phyloP scores from a whole-genome alignment of 495 filamentous ascomycete species.

The Haplographium delicatum region DNA sequence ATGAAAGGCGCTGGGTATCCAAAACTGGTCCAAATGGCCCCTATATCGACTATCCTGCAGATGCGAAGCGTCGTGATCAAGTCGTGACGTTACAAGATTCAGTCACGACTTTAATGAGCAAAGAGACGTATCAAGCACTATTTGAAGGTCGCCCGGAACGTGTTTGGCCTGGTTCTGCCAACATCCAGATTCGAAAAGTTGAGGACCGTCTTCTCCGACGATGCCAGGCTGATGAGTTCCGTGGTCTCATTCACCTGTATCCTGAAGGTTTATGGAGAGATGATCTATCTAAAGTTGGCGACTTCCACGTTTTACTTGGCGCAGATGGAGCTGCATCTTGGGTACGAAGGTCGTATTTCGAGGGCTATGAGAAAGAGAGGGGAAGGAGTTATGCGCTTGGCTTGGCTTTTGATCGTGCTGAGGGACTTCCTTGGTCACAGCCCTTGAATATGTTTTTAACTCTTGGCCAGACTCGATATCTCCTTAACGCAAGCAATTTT shows the following conservation, averaged over 20 bases:
- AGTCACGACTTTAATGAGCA: slow-evolving; percentile 29
- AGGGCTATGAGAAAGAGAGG: slow-evolving; percentile 36
- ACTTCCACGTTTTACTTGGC: slow-evolving; percentile 35
- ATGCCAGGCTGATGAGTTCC: slow-evolving; percentile 30
- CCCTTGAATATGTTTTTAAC: slow-evolving; percentile 37
- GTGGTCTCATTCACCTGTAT: slow-evolving; percentile 31
- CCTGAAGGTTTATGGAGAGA: slow-evolving; percentile 30
- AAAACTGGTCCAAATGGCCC: neutral
- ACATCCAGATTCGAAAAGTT: slow-evolving; percentile 31
- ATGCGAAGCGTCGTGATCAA: slow-evolving; percentile 4
- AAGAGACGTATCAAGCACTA: neutral
- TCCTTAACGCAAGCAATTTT: slow-evolving; percentile 34
- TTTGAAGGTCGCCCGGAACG: slow-evolving; percentile 1
- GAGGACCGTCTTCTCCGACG: slow-evolving; percentile 34
- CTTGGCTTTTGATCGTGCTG: slow-evolving; percentile 32
- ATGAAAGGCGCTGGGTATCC: slow-evolving; percentile 4
- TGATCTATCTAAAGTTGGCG: slow-evolving; percentile 31
- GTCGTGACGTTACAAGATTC: slow-evolving; percentile 4
- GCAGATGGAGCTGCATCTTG: slow-evolving; percentile 34
- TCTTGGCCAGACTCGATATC: slow-evolving; percentile 34
- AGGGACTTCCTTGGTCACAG: slow-evolving; percentile 34
- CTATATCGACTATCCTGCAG: slow-evolving; percentile 6
- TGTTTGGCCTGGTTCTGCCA: slow-evolving; percentile 5
- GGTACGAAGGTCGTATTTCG: slow-evolving; percentile 31
- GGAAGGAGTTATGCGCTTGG: slow-evolving; percentile 33